Base-by-base conservation (phyloP, 495 filamentous ascomycete species). In the Lasiosphaeria miniovina region DNA sequence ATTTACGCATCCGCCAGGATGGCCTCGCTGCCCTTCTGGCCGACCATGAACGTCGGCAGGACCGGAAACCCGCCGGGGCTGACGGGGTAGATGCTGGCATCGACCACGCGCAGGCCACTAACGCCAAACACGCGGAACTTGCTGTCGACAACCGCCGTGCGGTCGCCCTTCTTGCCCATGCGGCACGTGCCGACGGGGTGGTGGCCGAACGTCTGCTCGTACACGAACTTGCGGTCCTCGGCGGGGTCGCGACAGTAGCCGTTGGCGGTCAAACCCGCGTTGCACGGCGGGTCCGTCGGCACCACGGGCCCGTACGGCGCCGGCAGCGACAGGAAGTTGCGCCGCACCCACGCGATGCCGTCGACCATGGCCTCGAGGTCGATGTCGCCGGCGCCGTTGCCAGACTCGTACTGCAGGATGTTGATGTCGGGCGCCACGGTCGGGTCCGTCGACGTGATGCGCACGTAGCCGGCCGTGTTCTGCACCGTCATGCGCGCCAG, bases 11-110 rank as follows among this genome's bases (percentile, higher is more conserved):
- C 71, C 36, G 63, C 76, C 52, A 82, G 72, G 49, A 86, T 83
- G n/a, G 76, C 70, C 60, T 84, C 83, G 0, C 80, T 82, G 49
- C 79, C 84, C 59, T 82, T 80, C 67, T 87, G 81, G 4, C 81
- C 81, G 61, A 88, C 77, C 49, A 82, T 83, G 62, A 85, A 87
- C 0, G 81, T 84, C 17, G 81, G 79, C 72, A 85, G 80, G 60
- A 84, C 81, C 0, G 84, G 82, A 55, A 86, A 84, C 11, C 81
- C 82, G 12, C 80, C 79, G 48, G 80, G 77, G 9, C 82, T 62
- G 7, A 67, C 72, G 15, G 84, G 86, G 71, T 86, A 83, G 36
- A 80, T 74, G 55, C 78, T 82, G 15, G 77, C 80, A 68, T 87
- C 84, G 1, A 80, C 82, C 40, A 86, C 80, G 0, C 83, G 71